These are phyloP conservation scores for Dictyostelium intermedium DNA, from an alignment of 78 protist genomes.

Conservation along the genomic window DNA sequence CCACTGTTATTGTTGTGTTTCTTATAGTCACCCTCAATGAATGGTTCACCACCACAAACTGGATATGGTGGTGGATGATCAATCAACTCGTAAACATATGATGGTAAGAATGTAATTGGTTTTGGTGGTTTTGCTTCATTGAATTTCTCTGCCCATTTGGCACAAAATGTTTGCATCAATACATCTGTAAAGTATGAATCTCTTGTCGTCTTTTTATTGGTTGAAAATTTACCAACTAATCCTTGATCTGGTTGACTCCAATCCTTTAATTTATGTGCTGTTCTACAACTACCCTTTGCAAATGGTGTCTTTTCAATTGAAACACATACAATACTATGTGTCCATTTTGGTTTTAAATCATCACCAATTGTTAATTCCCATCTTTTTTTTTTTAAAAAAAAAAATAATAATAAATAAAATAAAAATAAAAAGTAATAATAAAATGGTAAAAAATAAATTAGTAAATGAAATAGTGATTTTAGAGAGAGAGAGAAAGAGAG, in stretches of 20 bases:
- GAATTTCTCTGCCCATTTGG: constrained; percentile 74
- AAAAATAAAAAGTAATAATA: not conserved
- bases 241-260: constrained; percentile 48
- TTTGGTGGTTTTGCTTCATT: constrained; percentile 71
- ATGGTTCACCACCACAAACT: constrained; percentile 80
- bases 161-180: constrained; percentile 65
- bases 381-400: not conserved
- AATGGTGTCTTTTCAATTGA: constrained; percentile 66
- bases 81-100: constrained; percentile 61
- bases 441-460: not conserved
- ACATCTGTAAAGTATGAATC: constrained; percentile 74
- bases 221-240: constrained; percentile 63
- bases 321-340: constrained; percentile 66
- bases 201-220: constrained; percentile 74
- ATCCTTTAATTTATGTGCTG: constrained; percentile 72
- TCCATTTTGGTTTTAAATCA: constrained; percentile 75
- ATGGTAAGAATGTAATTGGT: constrained; percentile 68
- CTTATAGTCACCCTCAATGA: constrained; percentile 74
- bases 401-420: not conserved
- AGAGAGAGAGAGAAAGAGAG: too few relatives aligned
- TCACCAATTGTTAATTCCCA: constrained; percentile 74
- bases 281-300: constrained; percentile 69
- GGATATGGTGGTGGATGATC: constrained; percentile 80
- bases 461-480: too few relatives aligned
- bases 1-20: constrained; percentile 92